Evolutionary conservation across 75 land plant genomes (phyloP).

Genomic region (Sequoiadendron giganteum): DNA sequence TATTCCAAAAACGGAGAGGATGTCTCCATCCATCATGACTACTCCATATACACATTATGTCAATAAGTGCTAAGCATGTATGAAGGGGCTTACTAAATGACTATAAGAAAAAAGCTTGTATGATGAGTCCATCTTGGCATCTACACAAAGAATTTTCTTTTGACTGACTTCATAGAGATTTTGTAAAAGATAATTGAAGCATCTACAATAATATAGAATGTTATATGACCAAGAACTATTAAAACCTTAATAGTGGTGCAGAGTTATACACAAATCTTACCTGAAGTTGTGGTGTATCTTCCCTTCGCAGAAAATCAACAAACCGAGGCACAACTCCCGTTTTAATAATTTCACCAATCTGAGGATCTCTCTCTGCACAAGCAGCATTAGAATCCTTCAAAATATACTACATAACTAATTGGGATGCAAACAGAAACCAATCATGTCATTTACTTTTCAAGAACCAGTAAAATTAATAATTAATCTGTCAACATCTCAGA

Average conservation of each 20-base stretch:
- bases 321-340: constrained; percentile 43
- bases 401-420: neutral
- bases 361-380: constrained; percentile 37
- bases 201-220: neutral
- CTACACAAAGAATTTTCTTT: neutral
- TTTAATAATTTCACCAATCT: constrained; percentile 43
- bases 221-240: neutral
- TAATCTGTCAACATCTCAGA: neutral
- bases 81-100: neutral
- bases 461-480: neutral
- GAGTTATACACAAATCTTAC: constrained; percentile 12
- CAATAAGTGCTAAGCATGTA: neutral
- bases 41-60: neutral
- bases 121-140: neutral
- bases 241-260: neutral
- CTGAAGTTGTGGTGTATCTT: constrained; percentile 45
- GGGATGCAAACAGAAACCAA: neutral
- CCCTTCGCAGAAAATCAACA: constrained; percentile 34
- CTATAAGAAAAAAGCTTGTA: neutral
- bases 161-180: neutral
- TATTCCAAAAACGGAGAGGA: neutral
- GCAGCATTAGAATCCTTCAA: neutral
- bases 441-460: neutral
- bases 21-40: neutral
- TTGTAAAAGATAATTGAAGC: neutral